phyloP scores from a whole-genome alignment of 1,284 basidiomycete genomes.

The Puccinia horiana region DNA sequence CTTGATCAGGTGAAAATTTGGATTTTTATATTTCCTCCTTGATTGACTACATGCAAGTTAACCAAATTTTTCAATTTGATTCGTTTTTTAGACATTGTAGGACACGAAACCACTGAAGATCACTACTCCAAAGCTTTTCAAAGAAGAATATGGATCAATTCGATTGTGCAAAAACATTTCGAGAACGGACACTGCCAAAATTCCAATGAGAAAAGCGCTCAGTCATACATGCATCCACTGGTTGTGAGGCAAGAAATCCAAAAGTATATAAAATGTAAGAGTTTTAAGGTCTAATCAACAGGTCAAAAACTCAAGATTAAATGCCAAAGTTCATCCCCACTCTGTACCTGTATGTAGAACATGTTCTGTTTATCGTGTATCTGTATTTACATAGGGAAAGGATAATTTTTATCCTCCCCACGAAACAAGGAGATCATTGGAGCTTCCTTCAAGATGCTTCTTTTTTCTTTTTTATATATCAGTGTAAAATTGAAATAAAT shows the following conservation, averaged over 20 bases:
- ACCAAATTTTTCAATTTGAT: background rate
- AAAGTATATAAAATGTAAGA: background rate
- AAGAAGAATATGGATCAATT: background rate
- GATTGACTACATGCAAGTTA: background rate
- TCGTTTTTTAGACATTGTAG: slow-evolving; percentile 1
- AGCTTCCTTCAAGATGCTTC: too few relatives aligned
- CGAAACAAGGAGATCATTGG: too few relatives aligned
- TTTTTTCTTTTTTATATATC: too few relatives aligned
- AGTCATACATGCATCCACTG: background rate
- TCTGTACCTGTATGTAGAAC: background rate
- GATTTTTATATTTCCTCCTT: background rate
- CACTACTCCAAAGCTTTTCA: background rate
- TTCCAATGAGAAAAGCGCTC: background rate
- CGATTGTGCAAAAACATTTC: background rate
- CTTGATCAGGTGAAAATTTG: slow-evolving; percentile 26
- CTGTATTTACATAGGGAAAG: background rate
- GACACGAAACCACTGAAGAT: slow-evolving; percentile 8
- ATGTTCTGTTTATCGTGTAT: background rate
- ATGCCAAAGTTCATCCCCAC: background rate
- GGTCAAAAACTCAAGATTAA: background rate
- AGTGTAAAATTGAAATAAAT: too few relatives aligned
- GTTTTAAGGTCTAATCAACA: too few relatives aligned
- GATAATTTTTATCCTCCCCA: too few relatives aligned
- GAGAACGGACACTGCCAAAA: background rate
- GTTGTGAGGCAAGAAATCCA: background rate